These are phyloP conservation scores for Astrothelium subdiscretum DNA, from an alignment of 495 filamentous ascomycete species.

Conservation along the genomic window DNA sequence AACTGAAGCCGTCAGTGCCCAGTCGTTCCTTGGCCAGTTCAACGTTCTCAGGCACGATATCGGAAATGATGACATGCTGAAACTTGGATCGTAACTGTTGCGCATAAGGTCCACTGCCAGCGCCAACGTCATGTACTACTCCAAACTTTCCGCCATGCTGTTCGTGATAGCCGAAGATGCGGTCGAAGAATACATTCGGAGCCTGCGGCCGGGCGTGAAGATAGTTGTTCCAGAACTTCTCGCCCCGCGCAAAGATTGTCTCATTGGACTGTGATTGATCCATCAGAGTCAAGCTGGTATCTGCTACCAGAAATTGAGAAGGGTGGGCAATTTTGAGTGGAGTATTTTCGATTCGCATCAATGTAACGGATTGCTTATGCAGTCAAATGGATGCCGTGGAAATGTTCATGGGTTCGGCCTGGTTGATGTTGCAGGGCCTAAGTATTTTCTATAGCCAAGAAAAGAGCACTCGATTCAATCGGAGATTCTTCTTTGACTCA, in stretches of 20 bases:
- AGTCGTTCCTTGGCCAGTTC: constrained; percentile 5
- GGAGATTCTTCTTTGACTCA: no score
- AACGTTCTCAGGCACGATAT: constrained; percentile 9
- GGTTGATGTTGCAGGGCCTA: no score
- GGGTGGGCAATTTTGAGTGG: no score
- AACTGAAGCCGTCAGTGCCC: constrained; percentile 12
- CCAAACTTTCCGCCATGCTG: constrained; percentile 15
- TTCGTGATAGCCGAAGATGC: constrained; percentile 20
- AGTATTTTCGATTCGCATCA: no score
- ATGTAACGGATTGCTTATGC: no score
- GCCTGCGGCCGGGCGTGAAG: constrained; percentile 12
- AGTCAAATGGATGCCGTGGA: no score
- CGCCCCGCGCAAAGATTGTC: constrained; percentile 1
- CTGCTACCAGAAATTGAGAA: no score
- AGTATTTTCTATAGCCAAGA: no score
- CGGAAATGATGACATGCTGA: constrained; percentile 14
- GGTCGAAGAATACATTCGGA: constrained; percentile 17
- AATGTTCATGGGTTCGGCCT: no score
- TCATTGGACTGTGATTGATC: no score
- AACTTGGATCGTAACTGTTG: constrained; percentile 8
- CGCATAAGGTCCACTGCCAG: constrained; percentile 11
- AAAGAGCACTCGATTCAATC: no score
- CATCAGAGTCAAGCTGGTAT: no score
- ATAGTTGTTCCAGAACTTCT: constrained; percentile 15
- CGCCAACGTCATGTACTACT: constrained; percentile 14